phyloP scores from a whole-genome alignment of 2,329 filamentous ascomycete species.

The Neurospora sp. region DNA sequence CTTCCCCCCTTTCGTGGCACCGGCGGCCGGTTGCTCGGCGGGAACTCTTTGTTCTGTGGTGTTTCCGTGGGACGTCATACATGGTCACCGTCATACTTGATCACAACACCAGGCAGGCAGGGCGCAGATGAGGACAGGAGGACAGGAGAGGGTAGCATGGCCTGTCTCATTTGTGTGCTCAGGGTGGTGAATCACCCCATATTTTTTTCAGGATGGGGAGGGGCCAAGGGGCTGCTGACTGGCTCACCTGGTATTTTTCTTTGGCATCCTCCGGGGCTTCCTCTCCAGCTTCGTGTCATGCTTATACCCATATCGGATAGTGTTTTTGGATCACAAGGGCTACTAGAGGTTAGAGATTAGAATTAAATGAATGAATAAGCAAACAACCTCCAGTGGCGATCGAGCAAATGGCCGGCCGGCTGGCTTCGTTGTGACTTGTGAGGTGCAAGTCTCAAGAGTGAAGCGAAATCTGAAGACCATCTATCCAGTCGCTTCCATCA shows the following conservation, averaged over 20 bases:
- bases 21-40: neutral
- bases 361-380: neutral
- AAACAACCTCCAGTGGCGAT: neutral
- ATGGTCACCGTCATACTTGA: neutral
- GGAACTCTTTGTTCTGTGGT: neutral
- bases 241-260: neutral
- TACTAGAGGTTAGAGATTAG: neutral
- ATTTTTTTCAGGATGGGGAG: neutral
- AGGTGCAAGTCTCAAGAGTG: neutral
- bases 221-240: neutral
- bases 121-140: neutral
- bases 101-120: neutral
- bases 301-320: neutral
- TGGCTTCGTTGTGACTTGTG: neutral
- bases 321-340: neutral
- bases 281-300: neutral
- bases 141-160: neutral
- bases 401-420: neutral
- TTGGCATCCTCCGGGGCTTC: neutral
- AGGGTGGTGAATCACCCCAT: neutral
- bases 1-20: neutral
- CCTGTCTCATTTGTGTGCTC: neutral
- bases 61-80: neutral
- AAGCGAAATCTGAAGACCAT: neutral
- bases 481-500: neutral